phyloP scores from a whole-genome alignment of 192 early-diverging fungal species.

The Coemansia sp. region DNA sequence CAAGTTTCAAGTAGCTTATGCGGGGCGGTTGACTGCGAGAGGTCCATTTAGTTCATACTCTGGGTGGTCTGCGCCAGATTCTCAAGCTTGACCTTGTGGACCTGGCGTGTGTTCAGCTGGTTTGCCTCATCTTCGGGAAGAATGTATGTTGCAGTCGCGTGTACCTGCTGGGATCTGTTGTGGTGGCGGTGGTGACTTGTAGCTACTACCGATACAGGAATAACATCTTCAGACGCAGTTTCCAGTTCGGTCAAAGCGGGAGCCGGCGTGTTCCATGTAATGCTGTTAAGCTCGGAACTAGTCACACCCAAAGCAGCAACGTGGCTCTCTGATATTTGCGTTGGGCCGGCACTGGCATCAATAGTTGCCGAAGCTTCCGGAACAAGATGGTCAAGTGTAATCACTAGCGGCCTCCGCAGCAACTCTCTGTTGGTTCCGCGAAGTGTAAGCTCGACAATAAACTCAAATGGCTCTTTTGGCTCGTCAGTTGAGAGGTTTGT shows the following conservation, averaged over 20 bases:
- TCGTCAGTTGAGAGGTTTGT: neutral
- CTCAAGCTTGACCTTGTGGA: conserved; percentile 1
- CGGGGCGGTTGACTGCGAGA: neutral
- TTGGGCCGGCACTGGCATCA: neutral
- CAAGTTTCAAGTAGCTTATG: neutral
- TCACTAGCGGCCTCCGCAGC: neutral
- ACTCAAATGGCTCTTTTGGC: neutral
- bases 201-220: neutral
- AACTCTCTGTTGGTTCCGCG: neutral
- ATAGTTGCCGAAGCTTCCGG: neutral
- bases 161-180: neutral
- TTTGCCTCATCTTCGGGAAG: conserved; percentile 2
- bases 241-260: neutral
- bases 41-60: neutral
- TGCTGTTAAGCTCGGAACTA: neutral
- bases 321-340: neutral
- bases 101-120: neutral
- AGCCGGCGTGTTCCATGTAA: neutral
- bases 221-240: neutral
- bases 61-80: neutral
- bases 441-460: conserved; percentile 3
- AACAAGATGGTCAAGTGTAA: conserved; percentile 9
- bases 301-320: neutral
- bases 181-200: neutral
- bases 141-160: neutral